Conservation (phyloP, 208 protist genomes). For the Endotrypanum monterogeii region DNA sequence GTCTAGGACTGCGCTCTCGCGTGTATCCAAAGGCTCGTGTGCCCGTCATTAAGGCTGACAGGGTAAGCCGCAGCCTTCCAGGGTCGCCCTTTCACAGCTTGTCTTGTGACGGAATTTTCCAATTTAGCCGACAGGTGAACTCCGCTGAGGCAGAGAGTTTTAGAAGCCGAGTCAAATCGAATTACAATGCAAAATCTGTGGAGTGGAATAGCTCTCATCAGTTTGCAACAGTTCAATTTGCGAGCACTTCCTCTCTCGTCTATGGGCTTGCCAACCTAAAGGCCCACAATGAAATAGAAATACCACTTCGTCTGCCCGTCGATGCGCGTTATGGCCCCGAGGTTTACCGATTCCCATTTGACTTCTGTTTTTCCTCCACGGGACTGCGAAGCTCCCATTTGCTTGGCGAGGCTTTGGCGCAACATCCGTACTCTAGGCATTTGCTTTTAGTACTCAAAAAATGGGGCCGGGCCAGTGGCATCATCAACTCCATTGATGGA, state of each 20-base stretch:
- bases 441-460: constrained; percentile 84
- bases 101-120: constrained; percentile 77
- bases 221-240: constrained; percentile 81
- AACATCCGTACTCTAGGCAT: constrained; percentile 79
- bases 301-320: constrained; percentile 77
- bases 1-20: constrained; percentile 69
- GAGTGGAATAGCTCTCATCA: constrained; percentile 82
- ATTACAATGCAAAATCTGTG: constrained; percentile 65
- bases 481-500: constrained; percentile 88
- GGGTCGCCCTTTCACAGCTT: constrained; percentile 77
- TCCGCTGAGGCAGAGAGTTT: constrained; percentile 54
- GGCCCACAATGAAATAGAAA: constrained; percentile 70
- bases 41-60: constrained; percentile 84
- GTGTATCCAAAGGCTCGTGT: constrained; percentile 80
- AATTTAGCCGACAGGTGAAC: constrained; percentile 70
- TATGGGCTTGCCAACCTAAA: constrained; percentile 73
- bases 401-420: constrained; percentile 59
- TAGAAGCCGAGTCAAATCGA: constrained; percentile 41
- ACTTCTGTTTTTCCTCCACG: constrained; percentile 88
- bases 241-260: constrained; percentile 58
- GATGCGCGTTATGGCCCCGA: constrained; percentile 83
- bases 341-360: constrained; percentile 87
- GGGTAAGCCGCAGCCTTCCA: constrained; percentile 74
- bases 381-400: constrained; percentile 86
- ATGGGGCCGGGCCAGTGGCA: constrained; percentile 79